phyloP scores from a whole-genome alignment of 352 stramenopile genomes.

The Globisporangium echinulatum region DNA sequence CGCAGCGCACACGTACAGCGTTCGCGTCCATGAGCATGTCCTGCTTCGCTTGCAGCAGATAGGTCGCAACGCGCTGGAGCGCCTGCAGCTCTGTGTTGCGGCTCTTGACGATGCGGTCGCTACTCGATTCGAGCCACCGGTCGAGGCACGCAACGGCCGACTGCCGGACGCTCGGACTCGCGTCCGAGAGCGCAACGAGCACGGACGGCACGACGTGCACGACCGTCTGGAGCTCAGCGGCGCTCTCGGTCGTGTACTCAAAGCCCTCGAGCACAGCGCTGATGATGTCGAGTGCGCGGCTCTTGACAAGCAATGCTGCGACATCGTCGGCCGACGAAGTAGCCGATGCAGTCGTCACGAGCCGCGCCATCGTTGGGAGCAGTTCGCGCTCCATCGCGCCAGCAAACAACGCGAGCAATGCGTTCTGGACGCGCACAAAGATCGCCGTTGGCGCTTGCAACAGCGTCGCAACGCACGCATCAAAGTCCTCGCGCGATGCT shows the following conservation, averaged over 20 bases:
- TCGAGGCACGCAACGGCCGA: conserved; percentile 54
- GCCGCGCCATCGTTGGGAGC: conserved; percentile 54
- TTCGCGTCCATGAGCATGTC: conserved; percentile 74
- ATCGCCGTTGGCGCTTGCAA: conserved; percentile 49
- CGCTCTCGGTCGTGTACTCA: conserved; percentile 22
- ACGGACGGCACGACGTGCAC: conserved; percentile 52
- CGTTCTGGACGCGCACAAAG: conserved; percentile 61
- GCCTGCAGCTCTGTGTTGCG: conserved; percentile 20
- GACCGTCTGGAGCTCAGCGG: conserved; percentile 37
- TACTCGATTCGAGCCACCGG: conserved; percentile 34
- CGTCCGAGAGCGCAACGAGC: conserved; percentile 56
- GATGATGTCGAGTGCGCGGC: conserved; percentile 57
- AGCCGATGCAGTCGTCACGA: conserved; percentile 20
- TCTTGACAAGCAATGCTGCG: conserved; percentile 46
- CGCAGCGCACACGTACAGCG: conserved; percentile 47
- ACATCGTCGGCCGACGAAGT: conserved; percentile 20
- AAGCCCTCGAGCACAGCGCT: conserved; percentile 54
- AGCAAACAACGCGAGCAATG: conserved; percentile 49
- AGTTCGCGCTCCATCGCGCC: conserved; percentile 40
- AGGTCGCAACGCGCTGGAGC: conserved; percentile 26
- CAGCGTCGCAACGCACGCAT: conserved; percentile 52
- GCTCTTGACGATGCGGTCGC: conserved; percentile 14
- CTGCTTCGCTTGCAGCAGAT: conserved; percentile 56
- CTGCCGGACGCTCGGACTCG: conserved; percentile 42
- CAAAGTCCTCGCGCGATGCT: conserved; percentile 49